Evolutionary conservation across 495 filamentous ascomycete species (phyloP), one percentile per base, ranked within the genome.

Genomic region (Neurospora hispaniola): DNA sequence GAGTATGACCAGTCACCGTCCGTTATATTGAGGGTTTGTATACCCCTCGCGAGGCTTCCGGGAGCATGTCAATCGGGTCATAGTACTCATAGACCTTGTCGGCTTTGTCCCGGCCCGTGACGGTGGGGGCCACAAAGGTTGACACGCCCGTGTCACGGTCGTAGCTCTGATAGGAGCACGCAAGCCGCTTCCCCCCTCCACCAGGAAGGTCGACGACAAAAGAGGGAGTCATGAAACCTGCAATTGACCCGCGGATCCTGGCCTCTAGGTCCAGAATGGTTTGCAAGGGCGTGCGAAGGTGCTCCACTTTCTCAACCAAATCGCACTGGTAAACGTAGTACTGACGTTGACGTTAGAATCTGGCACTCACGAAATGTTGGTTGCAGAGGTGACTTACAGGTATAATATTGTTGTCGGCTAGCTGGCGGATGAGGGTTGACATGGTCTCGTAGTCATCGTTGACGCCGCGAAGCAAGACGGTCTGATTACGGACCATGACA

Each of bases 271-370:
- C 82, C 23, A 89, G 82, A 46, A 87, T 88, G 3, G 85, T 87
- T 46, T 81, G 81, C 20, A 90, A 81, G 31, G 87, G 87, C 23
- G 87, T 90, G 62, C 88, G 86, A n/a, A 89, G 80, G 73, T 90
- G 87, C 80, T 90, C 88, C 16, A 87, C 78, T 40, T 81, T 84
- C 18, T 79, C 77, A 31, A 89, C 86, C 82, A 89, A 85, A 78
- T 90, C 88, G 70, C 86, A 84, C 75, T 87, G 86, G 77, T 89
- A 89, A 66, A 89, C 83, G 76, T 89, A 89, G 75, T 88, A 88
- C 85, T 86, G 74, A 42, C 41, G 54, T 5, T 5, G 10, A 7
- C 14, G 72, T 75, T 74, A 78, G 75, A 35, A 46, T 44, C 42
- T 4, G 18, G 20, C 48, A 59, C 20, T 59, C 2, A 11, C 48